Conservation (phyloP, 139 green algal species). For the Asterochloris erici region DNA sequence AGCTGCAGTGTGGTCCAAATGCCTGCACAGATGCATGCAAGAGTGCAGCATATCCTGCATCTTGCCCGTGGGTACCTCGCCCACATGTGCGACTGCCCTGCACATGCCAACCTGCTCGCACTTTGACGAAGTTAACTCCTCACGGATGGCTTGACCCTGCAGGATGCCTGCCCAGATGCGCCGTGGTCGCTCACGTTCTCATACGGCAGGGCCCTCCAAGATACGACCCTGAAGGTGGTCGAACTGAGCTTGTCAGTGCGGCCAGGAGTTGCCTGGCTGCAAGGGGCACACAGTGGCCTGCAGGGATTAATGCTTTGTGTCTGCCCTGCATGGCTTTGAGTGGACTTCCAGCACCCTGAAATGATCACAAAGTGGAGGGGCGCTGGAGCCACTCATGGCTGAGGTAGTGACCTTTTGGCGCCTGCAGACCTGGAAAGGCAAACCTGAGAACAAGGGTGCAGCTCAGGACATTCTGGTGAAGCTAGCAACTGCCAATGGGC, state of each 20-base stretch:
- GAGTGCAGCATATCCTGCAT: background rate
- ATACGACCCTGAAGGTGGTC: conserved; percentile 36
- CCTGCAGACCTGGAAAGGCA: conserved; percentile 56
- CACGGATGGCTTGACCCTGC: conserved; percentile 6
- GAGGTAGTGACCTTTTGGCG: background rate
- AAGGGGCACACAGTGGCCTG: background rate
- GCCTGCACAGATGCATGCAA: background rate
- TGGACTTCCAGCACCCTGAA: background rate
- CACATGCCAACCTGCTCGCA: too few species aligned
- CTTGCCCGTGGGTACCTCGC: too few species aligned
- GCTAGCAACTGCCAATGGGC: conserved; percentile 68
- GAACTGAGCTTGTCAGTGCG: background rate
- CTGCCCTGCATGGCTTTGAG: background rate
- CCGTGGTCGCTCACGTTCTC: conserved; percentile 94
- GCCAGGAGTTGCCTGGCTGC: background rate
- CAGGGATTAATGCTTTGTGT: background rate
- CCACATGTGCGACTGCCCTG: background rate
- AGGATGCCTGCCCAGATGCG: conserved; percentile 56
- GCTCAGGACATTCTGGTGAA: conserved; percentile 64
- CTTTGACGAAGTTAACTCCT: background rate
- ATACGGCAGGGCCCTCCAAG: conserved; percentile 85
- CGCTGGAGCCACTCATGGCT: background rate
- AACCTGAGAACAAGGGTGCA: conserved; percentile 48
- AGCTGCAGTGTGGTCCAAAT: background rate
- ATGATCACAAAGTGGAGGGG: background rate